Evolutionary conservation across 176 grass and related monocot species (phyloP).

Genomic region (Hyparrhenia diplandra): DNA sequence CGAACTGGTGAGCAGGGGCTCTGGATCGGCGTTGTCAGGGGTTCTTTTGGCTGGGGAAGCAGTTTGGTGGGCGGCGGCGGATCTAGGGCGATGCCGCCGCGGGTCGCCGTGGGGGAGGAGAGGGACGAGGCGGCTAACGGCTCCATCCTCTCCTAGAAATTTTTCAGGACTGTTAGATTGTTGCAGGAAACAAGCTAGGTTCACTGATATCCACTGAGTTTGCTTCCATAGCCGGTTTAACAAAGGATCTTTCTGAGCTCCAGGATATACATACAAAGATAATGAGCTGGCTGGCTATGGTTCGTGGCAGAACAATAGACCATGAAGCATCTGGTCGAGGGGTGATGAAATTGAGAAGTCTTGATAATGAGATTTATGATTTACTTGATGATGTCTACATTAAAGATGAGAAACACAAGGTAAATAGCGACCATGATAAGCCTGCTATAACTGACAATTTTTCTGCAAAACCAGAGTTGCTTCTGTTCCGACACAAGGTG

Average conservation of each 20-base stretch:
- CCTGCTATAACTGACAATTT: background rate
- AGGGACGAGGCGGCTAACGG: too few species aligned
- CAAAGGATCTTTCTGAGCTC: background rate
- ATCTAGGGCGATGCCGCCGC: too few species aligned
- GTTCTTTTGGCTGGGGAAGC: too few species aligned
- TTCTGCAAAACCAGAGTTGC: background rate
- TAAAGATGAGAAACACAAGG: background rate
- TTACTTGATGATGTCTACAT: background rate
- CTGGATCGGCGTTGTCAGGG: too few species aligned
- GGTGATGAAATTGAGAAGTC: background rate
- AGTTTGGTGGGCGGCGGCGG: too few species aligned
- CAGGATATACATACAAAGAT: background rate
- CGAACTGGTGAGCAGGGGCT: too few species aligned
- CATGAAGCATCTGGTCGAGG: fast-evolving
- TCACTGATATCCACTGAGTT: background rate
- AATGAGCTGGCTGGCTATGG: background rate
- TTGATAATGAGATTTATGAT: background rate
- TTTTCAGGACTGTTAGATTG: too few species aligned
- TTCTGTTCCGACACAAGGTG: background rate
- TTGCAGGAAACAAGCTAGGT: background rate
- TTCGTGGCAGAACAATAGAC: background rate
- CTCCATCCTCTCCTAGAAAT: too few species aligned
- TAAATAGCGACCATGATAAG: background rate
- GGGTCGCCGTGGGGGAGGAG: too few species aligned
- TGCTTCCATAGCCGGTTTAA: background rate